Conservation (phyloP, 2,329 filamentous ascomycete genomes). For the Scleromitrula shiraiana region DNA sequence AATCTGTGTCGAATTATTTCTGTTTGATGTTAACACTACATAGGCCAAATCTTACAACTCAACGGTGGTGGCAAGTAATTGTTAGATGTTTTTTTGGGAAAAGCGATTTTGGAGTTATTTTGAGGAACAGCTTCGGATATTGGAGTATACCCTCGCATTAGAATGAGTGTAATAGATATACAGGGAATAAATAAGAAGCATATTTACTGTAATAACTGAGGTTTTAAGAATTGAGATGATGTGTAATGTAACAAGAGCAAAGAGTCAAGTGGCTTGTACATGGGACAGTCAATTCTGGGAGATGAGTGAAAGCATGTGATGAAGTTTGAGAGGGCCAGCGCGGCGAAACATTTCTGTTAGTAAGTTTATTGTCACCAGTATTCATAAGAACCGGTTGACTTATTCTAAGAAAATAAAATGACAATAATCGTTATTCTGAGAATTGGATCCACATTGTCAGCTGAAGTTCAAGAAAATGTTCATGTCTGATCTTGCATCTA, state of each 20-base stretch:
- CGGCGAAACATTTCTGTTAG: constrained; percentile 26
- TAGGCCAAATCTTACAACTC: constrained; percentile 11
- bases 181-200: background rate
- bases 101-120: background rate
- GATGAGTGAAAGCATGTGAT: constrained; percentile 22
- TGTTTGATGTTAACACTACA: background rate
- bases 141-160: too few species aligned
- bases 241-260: constrained; percentile 24
- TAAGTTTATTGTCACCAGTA: constrained; percentile 25
- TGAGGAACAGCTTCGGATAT: background rate
- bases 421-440: constrained; percentile 23
- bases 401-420: constrained; percentile 17
- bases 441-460: too few species aligned
- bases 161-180: background rate
- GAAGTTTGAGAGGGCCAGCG: constrained; percentile 23
- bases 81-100: background rate
- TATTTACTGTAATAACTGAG: too few species aligned
- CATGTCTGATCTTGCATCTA: constrained; percentile 27
- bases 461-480: too few species aligned
- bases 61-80: constrained; percentile 11
- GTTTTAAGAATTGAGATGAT: constrained; percentile 23
- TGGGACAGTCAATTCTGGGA: constrained; percentile 12
- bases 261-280: constrained; percentile 12
- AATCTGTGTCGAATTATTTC: background rate
- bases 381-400: constrained; percentile 22